phyloP scores from a whole-genome alignment of 2,329 filamentous ascomycete genomes.

The Exophiala dermatitidis region DNA sequence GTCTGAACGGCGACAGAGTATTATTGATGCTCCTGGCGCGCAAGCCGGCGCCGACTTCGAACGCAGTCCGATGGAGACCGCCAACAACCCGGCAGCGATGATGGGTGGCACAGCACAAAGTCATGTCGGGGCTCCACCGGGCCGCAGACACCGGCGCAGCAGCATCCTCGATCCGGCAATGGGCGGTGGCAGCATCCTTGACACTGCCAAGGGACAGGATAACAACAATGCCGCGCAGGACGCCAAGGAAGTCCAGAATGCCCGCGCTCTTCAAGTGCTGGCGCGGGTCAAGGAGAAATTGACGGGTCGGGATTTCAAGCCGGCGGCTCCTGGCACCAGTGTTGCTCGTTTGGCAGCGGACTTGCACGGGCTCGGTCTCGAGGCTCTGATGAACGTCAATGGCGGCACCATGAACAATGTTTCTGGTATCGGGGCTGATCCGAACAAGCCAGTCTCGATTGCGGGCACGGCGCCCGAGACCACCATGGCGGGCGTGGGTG shows the following conservation, averaged over 20 bases:
- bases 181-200: constrained; percentile 37
- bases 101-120: constrained; percentile 46
- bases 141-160: constrained; percentile 52
- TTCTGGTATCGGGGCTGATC: not conserved
- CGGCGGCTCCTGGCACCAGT: constrained; percentile 35
- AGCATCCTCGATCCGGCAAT: constrained; percentile 56
- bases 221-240: constrained; percentile 31
- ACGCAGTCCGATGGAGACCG: constrained; percentile 31
- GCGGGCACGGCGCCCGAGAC: constrained; percentile 17
- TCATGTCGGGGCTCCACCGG: constrained; percentile 26
- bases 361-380: constrained; percentile 16
- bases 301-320: constrained; percentile 86
- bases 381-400: constrained; percentile 15
- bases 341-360: constrained; percentile 33
- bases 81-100: constrained; percentile 34
- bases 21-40: constrained; percentile 41
- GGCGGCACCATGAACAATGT: constrained; percentile 13
- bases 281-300: constrained; percentile 91
- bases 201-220: constrained; percentile 36
- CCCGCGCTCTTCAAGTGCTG: constrained; percentile 82
- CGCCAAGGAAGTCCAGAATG: constrained; percentile 76
- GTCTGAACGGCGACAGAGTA: constrained; percentile 54
- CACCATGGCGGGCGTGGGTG: constrained; percentile 21
- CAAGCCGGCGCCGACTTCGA: constrained; percentile 27
- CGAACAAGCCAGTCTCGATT: constrained; percentile 8